Conservation (phyloP, 2,329 filamentous ascomycete species). For the Nemania abortiva region DNA sequence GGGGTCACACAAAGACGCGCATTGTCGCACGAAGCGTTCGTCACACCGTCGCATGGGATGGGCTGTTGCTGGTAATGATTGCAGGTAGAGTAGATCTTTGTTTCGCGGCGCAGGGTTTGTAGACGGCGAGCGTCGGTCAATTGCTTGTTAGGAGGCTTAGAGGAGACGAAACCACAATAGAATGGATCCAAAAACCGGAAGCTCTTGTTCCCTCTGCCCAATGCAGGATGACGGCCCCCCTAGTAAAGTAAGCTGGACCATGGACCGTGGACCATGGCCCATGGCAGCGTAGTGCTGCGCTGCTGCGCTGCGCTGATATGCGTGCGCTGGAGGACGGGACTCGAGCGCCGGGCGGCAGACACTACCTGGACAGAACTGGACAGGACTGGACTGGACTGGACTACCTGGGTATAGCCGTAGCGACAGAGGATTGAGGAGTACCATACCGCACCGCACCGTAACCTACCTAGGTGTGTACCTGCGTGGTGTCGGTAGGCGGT, state of each 20-base stretch:
- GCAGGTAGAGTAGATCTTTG: constrained; percentile 43
- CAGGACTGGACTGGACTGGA: constrained; percentile 6
- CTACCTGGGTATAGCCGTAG: constrained; percentile 17
- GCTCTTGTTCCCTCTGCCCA: constrained; percentile 44
- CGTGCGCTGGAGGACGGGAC: neutral
- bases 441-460: neutral
- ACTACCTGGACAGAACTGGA: constrained; percentile 17
- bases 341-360: constrained; percentile 31
- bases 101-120: constrained; percentile 33
- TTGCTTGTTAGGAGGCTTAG: constrained; percentile 31
- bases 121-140: constrained; percentile 28
- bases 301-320: constrained; percentile 1
- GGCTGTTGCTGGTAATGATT: constrained; percentile 21
- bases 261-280: constrained; percentile 1
- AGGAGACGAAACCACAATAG: constrained; percentile 33
- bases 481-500: neutral
- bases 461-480: neutral
- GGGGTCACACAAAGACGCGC: constrained; percentile 26
- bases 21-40: constrained; percentile 15
- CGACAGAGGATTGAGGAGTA: constrained; percentile 19
- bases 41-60: constrained; percentile 28
- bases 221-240: constrained; percentile 43
- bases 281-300: constrained; percentile 35
- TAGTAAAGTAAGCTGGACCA: constrained; percentile 28
- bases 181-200: constrained; percentile 44